A percentile compares a stretch with the other conserved stretches of the same genome.
Evolutionary conservation across 2,329 filamentous ascomycete genomes (phyloP).

Genomic region (Coniella lustricola): DNA sequence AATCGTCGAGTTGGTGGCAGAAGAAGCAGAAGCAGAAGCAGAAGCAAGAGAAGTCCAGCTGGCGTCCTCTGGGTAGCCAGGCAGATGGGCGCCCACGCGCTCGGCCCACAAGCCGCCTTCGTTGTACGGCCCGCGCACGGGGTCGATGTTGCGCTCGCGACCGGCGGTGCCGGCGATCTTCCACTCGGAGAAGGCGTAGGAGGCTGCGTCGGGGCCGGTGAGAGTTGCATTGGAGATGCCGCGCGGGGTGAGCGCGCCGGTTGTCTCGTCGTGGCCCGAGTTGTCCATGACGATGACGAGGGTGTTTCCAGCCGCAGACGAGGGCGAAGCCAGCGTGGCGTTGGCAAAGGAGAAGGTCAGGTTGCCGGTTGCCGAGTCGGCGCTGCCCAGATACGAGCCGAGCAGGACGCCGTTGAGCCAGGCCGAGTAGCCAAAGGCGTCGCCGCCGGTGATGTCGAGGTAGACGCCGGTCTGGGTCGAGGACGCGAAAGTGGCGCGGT

Average conservation of each 20-base stretch:
- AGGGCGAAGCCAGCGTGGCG: constrained; percentile 32
- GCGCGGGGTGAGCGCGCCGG: constrained; percentile 38
- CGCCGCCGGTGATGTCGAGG: constrained; percentile 46
- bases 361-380: constrained; percentile 29
- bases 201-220: constrained; percentile 23
- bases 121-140: constrained; percentile 46
- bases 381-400: constrained; percentile 47
- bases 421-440: constrained; percentile 49
- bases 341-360: constrained; percentile 44
- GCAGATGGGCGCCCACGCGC: constrained; percentile 51
- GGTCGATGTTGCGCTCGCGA: constrained; percentile 44
- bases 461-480: constrained; percentile 35
- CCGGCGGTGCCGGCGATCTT: constrained; percentile 51
- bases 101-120: constrained; percentile 54
- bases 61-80: constrained; percentile 41
- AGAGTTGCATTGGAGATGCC: constrained; percentile 48
- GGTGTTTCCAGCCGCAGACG: constrained; percentile 32
- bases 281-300: constrained; percentile 53
- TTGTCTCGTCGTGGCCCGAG: constrained; percentile 50
- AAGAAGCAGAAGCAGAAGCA: no score
- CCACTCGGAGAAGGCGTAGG: constrained; percentile 44
- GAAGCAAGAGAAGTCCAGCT: no score
- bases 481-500: constrained; percentile 43
- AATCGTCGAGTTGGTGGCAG: not conserved
- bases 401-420: constrained; percentile 52